These are phyloP conservation scores for Colletotrichum camelliae DNA, from an alignment of 2,329 filamentous ascomycete species.

Conservation along the genomic window DNA sequence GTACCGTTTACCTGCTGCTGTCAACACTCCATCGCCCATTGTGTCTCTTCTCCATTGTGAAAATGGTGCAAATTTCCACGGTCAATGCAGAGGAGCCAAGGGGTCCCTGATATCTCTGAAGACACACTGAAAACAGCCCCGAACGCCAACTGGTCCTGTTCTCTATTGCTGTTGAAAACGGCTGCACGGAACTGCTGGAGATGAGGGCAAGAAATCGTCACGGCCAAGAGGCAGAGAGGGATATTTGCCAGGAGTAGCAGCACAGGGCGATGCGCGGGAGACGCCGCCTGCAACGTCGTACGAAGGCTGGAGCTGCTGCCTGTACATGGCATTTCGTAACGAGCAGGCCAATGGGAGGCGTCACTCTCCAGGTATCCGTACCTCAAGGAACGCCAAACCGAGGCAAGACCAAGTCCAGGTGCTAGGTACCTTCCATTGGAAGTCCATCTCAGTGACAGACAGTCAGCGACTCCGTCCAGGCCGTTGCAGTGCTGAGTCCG, in stretches of 20 bases:
- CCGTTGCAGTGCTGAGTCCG: background rate
- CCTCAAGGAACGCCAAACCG: background rate
- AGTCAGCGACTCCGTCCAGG: background rate
- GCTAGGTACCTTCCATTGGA: background rate
- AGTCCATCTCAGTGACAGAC: background rate
- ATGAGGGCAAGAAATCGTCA: background rate
- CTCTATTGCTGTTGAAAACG: background rate
- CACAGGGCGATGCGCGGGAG: background rate
- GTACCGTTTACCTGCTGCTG: background rate
- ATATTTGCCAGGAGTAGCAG: background rate
- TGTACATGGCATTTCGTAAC: background rate
- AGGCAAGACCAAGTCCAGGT: background rate
- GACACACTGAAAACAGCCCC: background rate
- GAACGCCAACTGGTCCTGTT: background rate
- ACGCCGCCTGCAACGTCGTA: constrained; percentile 18
- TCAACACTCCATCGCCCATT: background rate
- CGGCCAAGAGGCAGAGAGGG: background rate
- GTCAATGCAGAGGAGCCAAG: constrained; percentile 9
- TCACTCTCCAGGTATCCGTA: background rate
- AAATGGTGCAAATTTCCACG: constrained; percentile 10
- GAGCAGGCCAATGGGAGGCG: background rate
- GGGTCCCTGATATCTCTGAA: background rate
- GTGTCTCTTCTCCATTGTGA: background rate
- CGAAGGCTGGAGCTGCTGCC: background rate
- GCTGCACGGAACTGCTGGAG: background rate